A percentile compares a stretch with the other conserved stretches of the same genome.
phyloP scores from a whole-genome alignment of 495 filamentous ascomycete species.

The Talaromyces ruber region DNA sequence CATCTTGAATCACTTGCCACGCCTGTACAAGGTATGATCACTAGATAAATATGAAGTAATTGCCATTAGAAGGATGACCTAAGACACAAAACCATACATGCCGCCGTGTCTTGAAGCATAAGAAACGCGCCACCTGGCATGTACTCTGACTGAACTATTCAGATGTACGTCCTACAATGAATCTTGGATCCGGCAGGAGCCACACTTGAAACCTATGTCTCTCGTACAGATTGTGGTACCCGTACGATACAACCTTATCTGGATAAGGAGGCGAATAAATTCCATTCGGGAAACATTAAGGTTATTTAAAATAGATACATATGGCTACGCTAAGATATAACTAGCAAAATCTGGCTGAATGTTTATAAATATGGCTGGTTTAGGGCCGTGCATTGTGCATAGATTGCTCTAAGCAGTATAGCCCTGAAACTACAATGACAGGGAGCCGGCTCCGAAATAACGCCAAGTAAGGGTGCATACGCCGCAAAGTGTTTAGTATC shows the following conservation, averaged over 20 bases:
- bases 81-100: background rate
- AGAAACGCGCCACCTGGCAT: background rate
- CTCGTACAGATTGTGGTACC: background rate
- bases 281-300: background rate
- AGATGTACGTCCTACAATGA: too few species aligned
- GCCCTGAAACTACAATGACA: background rate
- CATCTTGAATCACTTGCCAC: too few species aligned
- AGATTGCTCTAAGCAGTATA: background rate
- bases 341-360: background rate
- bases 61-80: too few species aligned
- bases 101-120: background rate
- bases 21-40: too few species aligned
- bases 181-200: too few species aligned
- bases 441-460: background rate
- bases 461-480: background rate
- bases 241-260: too few species aligned
- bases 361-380: background rate
- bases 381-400: background rate
- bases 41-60: too few species aligned
- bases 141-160: too few species aligned
- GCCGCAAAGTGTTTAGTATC: background rate
- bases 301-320: background rate
- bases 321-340: background rate
- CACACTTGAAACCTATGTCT: too few species aligned
- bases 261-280: background rate